phyloP scores from a whole-genome alignment of 1,284 basidiomycete species.

The Ustanciosporium gigantosporum region DNA sequence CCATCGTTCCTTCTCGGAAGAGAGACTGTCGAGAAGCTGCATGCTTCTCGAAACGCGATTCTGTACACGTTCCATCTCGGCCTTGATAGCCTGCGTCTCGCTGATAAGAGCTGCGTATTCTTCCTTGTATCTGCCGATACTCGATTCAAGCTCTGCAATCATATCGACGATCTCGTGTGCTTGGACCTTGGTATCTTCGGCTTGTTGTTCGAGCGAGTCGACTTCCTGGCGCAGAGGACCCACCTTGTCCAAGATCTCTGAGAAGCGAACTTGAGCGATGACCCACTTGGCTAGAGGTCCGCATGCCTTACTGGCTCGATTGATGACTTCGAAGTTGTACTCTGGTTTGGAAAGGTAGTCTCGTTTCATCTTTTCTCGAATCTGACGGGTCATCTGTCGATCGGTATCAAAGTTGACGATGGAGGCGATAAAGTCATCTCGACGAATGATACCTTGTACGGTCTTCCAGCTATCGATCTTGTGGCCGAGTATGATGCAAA shows the following conservation, averaged over 20 bases:
- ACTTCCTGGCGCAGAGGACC: conserved; percentile 96
- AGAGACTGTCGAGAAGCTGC: conserved; percentile 89
- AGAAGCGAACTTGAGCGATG: conserved; percentile 94
- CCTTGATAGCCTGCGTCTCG: conserved; percentile 94
- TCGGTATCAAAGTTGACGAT: conserved; percentile 97
- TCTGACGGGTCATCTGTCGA: conserved; percentile 81
- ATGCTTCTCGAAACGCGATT: conserved; percentile 96
- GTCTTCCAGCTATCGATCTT: conserved; percentile 96
- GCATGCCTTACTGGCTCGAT: conserved; percentile 94
- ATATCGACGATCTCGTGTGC: conserved; percentile 86
- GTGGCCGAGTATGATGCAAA: conserved; percentile 95
- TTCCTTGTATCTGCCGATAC: conserved; percentile 92
- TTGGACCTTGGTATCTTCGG: conserved; percentile 88
- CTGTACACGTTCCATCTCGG: conserved; percentile 96
- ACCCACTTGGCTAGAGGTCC: conserved; percentile 98
- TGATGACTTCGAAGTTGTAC: conserved; percentile 93
- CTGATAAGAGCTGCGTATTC: conserved; percentile 97
- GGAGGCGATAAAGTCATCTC: conserved; percentile 94
- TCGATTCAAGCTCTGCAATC: conserved; percentile 87
- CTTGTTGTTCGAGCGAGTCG: conserved; percentile 85
- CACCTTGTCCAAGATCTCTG: conserved; percentile 95
- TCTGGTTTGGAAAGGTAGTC: conserved; percentile 89
- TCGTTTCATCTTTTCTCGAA: conserved; percentile 89
- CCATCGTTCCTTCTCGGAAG: conserved; percentile 93
- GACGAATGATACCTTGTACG: conserved; percentile 92